phyloP scores from a whole-genome alignment of 1,284 basidiomycete species.

The Cryptococcus sp. region DNA sequence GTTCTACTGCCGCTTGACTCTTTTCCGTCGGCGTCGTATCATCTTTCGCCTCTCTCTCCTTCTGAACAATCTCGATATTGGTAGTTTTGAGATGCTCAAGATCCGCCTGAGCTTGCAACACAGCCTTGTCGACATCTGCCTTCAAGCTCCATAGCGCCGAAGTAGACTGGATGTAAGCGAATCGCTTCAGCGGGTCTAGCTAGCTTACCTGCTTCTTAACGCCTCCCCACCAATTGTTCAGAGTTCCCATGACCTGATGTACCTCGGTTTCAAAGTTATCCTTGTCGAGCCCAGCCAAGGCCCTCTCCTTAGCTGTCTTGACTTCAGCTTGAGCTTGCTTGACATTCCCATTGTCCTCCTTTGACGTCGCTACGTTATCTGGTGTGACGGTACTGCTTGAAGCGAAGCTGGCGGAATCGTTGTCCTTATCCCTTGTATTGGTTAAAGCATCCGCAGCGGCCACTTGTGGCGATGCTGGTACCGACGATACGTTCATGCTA shows the following conservation, averaged over 20 bases:
- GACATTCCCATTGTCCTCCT: background rate
- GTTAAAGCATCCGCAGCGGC: background rate
- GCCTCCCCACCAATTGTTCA: slow-evolving; percentile 71
- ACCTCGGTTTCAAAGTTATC: slow-evolving; percentile 75
- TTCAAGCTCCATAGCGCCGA: slow-evolving; percentile 65
- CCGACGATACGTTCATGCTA: slow-evolving; percentile 10
- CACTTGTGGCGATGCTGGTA: background rate
- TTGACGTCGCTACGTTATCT: background rate
- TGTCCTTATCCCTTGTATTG: background rate
- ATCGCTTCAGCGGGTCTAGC: background rate
- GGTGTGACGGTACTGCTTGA: background rate
- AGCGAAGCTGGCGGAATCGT: background rate
- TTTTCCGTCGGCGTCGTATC: slow-evolving; percentile 25
- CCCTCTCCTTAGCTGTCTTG: slow-evolving; percentile 24
- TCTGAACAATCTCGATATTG: slow-evolving; percentile 42
- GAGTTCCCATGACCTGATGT: slow-evolving; percentile 72
- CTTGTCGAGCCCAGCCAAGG: slow-evolving; percentile 49
- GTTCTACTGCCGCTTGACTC: slow-evolving; percentile 6
- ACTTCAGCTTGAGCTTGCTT: background rate
- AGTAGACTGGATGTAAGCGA: slow-evolving; percentile 59
- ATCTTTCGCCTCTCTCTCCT: slow-evolving; percentile 23
- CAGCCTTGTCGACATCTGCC: slow-evolving; percentile 71
- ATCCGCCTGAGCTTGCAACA: slow-evolving; percentile 76
- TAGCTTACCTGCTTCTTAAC: slow-evolving; percentile 73
- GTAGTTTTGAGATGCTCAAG: slow-evolving; percentile 51